Evolutionary conservation across 306 rosid species (phyloP).

Genomic region (Senna tora): DNA sequence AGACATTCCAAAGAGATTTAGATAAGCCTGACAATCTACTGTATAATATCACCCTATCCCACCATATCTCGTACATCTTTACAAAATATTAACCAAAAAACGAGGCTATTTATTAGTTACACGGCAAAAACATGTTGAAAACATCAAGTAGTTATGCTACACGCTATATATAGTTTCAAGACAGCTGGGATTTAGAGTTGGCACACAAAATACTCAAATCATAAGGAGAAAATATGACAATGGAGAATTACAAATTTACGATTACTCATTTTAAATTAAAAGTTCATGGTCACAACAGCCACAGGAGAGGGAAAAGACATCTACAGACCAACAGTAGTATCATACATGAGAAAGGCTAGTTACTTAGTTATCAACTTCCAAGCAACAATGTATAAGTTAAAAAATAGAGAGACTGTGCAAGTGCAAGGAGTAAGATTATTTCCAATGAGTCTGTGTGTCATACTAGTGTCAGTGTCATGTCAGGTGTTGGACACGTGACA

Average conservation of each 20-base stretch:
- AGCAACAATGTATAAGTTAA: constrained; percentile 7
- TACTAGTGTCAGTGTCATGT: too few relatives aligned
- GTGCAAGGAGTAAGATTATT: constrained; percentile 23
- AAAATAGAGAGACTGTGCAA: too few relatives aligned
- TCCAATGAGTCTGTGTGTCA: too few relatives aligned
- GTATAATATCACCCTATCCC: too few relatives aligned
- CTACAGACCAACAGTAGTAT: constrained; percentile 9
- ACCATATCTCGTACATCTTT: too few relatives aligned
- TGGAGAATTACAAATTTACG: not conserved
- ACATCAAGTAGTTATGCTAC: not conserved
- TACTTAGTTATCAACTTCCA: not conserved
- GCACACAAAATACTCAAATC: not conserved
- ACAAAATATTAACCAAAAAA: not conserved
- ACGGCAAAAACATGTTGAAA: constrained; percentile 25
- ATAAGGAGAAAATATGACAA: not conserved
- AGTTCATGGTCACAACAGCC: constrained; percentile 13
- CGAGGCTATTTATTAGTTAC: constrained; percentile 1
- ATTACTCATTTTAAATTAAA: constrained; percentile 11
- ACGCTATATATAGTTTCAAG: constrained; percentile 11
- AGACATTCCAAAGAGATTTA: too few relatives aligned
- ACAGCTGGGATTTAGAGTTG: not conserved
- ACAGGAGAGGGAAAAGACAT: not conserved
- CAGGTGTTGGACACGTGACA: too few relatives aligned
- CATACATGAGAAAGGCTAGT: not conserved
- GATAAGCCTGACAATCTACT: too few relatives aligned